Conservation (phyloP, 176 grass and related monocot genomes). For the Raddia distichophylla region DNA sequence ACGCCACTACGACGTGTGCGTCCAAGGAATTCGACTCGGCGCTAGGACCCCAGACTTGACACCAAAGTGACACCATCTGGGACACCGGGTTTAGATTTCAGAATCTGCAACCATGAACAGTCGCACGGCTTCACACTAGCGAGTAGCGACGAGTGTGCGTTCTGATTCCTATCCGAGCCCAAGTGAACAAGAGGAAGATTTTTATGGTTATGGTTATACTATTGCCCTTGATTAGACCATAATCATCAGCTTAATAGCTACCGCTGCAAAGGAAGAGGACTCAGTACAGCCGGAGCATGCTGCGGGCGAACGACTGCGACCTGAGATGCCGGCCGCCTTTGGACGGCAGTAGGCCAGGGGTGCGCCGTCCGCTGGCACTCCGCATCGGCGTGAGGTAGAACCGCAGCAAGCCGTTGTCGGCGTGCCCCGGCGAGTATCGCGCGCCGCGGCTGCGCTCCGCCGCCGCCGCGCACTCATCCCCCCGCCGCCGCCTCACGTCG, state of each 20-base stretch:
- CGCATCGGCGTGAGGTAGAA: constrained; percentile 86
- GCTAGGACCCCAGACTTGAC: not conserved
- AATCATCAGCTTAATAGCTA: not conserved
- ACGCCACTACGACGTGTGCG: not conserved
- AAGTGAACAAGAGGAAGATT: not conserved
- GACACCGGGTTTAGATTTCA: not conserved
- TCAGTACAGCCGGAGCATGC: constrained; percentile 85
- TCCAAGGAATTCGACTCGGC: constrained; percentile 17
- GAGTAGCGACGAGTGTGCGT: not conserved
- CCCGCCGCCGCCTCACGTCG: constrained; percentile 46
- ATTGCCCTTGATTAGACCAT: not conserved
- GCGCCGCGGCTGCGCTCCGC: constrained; percentile 82
- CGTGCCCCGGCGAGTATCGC: constrained; percentile 63
- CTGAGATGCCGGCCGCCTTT: constrained; percentile 50
- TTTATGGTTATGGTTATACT: constrained; percentile 50
- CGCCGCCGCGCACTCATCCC: constrained; percentile 50
- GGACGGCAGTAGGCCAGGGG: constrained; percentile 14
- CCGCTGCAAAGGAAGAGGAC: constrained; percentile 11
- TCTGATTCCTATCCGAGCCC: constrained; percentile 18
- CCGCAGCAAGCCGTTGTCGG: constrained; percentile 83
- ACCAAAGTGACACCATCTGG: constrained; percentile 9
- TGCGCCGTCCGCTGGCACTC: constrained; percentile 60
- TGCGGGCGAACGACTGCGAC: constrained; percentile 71
- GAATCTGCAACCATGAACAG: not conserved
- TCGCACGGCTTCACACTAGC: not conserved